Conservation (phyloP, 345 rosid genomes). For the Salix purpurea region DNA sequence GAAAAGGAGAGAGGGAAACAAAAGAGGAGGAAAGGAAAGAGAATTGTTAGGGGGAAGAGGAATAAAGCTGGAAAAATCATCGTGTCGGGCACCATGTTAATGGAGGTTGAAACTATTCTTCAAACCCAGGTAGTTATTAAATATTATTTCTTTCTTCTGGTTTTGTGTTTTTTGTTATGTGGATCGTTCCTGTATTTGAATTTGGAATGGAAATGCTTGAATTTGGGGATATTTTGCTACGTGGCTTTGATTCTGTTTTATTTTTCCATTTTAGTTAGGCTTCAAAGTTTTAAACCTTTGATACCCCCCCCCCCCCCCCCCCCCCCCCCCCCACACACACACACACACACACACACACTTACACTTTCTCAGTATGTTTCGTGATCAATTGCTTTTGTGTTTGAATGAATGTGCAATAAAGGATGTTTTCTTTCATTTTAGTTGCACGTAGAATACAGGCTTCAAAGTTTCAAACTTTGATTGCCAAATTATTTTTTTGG, state of each 20-base stretch:
- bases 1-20: conserved; percentile 27
- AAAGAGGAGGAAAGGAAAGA: conserved; percentile 44
- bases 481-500: neutral
- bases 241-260: neutral
- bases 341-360: too few species aligned
- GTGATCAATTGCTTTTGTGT: neutral
- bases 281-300: too few species aligned
- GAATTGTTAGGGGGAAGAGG: conserved; percentile 38
- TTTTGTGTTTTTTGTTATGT: neutral
- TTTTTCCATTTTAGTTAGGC: neutral
- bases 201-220: neutral
- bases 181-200: neutral
- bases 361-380: neutral
- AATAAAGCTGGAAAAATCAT: conserved; percentile 36
- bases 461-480: too few species aligned
- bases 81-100: conserved; percentile 68
- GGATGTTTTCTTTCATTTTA: too few species aligned
- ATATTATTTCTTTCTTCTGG: neutral
- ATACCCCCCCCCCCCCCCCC: too few species aligned
- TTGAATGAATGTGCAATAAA: neutral
- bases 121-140: conserved; percentile 64
- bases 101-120: conserved; percentile 75
- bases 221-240: neutral
- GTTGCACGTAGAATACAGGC: too few species aligned
- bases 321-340: too few species aligned